These are phyloP conservation scores for Fraxinus excelsior DNA, from an alignment of 257 asterid species.

Conservation along the genomic window DNA sequence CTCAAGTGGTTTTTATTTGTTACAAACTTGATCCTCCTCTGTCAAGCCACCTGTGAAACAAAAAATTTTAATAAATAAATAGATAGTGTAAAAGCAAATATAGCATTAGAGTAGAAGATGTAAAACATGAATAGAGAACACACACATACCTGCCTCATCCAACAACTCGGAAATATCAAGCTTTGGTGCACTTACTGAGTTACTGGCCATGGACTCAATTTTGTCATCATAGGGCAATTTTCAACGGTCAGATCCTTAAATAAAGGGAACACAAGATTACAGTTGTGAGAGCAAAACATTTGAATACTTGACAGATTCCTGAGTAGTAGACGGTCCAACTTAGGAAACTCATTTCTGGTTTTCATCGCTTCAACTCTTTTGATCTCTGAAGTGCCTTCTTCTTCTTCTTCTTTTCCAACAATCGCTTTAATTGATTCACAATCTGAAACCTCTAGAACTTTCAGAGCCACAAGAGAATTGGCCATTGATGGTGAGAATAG, in stretches of 20 bases:
- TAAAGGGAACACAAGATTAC: background rate
- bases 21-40: no score
- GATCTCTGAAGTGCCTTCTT: background rate
- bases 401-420: background rate
- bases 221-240: background rate
- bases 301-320: background rate
- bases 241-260: background rate
- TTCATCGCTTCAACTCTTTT: background rate
- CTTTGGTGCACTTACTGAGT: background rate
- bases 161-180: background rate
- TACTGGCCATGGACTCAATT: background rate
- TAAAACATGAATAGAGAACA: no score
- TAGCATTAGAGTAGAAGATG: no score
- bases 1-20: no score
- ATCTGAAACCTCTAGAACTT: background rate
- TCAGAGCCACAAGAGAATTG: background rate
- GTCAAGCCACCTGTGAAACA: no score
- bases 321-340: background rate
- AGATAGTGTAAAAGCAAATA: no score
- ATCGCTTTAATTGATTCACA: background rate
- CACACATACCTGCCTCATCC: no score
- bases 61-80: no score
- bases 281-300: background rate
- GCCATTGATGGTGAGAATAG: conserved; percentile 5
- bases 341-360: no score